Conservation (phyloP, 2,329 filamentous ascomycete species). For the Fusarium sp. region DNA sequence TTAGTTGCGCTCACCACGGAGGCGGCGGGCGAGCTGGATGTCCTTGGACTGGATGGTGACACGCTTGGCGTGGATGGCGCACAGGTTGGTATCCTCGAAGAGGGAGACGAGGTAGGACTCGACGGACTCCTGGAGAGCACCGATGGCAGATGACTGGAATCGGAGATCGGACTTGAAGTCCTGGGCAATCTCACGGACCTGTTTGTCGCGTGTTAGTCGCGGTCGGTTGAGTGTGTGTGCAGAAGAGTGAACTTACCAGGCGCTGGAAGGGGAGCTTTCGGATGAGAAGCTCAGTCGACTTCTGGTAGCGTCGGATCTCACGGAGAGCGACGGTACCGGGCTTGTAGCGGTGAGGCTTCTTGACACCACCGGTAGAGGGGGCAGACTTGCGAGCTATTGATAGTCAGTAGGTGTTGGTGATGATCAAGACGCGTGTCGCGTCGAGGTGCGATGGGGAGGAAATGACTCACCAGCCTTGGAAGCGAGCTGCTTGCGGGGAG, state of each 20-base stretch:
- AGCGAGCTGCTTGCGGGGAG: constrained; percentile 93
- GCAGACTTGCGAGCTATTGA: constrained; percentile 83
- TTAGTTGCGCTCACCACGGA: constrained; percentile 93
- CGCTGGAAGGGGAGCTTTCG: constrained; percentile 98
- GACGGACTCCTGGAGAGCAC: constrained; percentile 96
- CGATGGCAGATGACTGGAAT: constrained; percentile 98
- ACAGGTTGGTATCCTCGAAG: constrained; percentile 98
- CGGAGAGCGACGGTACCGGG: constrained; percentile 94
- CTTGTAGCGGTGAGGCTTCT: constrained; percentile 93
- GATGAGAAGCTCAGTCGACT: constrained; percentile 94
- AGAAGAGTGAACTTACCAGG: constrained; percentile 64
- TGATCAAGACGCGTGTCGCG: constrained; percentile 26
- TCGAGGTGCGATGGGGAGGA: background rate
- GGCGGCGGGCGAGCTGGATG: constrained; percentile 93
- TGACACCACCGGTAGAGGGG: constrained; percentile 94
- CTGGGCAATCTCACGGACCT: constrained; percentile 92
- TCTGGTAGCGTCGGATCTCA: constrained; percentile 99
- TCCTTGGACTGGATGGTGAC: constrained; percentile 98
- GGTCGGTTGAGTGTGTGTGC: background rate
- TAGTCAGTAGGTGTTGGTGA: constrained; percentile 21
- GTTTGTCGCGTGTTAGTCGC: constrained; percentile 27
- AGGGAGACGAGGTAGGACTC: constrained; percentile 98
- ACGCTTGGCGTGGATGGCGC: constrained; percentile 99
- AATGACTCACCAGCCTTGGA: constrained; percentile 78
- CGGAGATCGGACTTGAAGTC: constrained; percentile 95